phyloP scores from a whole-genome alignment of 2,329 filamentous ascomycete genomes.

The Botrytis sinoallii region DNA sequence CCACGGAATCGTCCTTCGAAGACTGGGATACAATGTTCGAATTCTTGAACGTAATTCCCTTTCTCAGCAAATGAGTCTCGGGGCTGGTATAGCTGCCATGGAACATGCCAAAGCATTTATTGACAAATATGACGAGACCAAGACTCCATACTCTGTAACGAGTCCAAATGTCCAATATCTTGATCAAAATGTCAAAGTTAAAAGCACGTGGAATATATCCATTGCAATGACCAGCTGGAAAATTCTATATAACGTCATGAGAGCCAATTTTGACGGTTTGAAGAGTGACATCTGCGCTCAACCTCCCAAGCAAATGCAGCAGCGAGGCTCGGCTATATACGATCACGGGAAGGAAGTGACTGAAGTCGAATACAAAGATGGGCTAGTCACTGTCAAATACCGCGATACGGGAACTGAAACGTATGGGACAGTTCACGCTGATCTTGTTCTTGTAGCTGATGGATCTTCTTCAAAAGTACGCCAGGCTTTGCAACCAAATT shows the following conservation, averaged over 20 bases:
- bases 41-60: not conserved
- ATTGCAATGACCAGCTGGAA: slow-evolving; percentile 22
- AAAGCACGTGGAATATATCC: slow-evolving; percentile 1
- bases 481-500: not conserved
- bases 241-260: slow-evolving; percentile 24
- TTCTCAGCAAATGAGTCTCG: not conserved
- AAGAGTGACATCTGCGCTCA: slow-evolving; percentile 14
- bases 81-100: slow-evolving; percentile 10
- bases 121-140: not conserved
- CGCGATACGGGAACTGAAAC: not conserved
- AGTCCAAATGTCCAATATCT: slow-evolving; percentile 7
- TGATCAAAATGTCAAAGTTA: not conserved
- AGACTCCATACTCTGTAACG: not conserved
- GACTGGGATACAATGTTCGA: not conserved
- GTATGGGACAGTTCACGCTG: not conserved
- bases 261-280: slow-evolving; percentile 29
- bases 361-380: not conserved
- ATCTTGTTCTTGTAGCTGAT: slow-evolving; percentile 1
- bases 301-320: not conserved
- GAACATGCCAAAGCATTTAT: not conserved
- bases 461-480: not conserved
- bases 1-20: not conserved
- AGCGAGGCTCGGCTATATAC: not conserved
- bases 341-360: not conserved
- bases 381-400: not conserved